These are phyloP conservation scores for Arabis alpina DNA, from an alignment of 345 rosid species.

Conservation along the genomic window DNA sequence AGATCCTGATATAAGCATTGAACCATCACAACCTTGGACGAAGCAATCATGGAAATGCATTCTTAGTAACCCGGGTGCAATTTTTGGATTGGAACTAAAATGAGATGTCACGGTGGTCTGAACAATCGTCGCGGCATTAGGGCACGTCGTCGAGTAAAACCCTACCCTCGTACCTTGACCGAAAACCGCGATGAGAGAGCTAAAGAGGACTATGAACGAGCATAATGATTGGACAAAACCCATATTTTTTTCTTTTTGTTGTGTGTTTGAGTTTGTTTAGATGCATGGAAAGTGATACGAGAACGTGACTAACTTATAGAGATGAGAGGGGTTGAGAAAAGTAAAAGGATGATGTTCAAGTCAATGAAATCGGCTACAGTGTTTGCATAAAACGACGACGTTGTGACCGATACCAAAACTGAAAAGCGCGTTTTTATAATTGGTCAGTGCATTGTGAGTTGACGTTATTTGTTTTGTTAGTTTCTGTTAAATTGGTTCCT, in stretches of 20 bases:
- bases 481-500: slow-evolving; percentile 17
- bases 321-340: not conserved
- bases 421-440: slow-evolving; percentile 22
- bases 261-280: slow-evolving; percentile 17
- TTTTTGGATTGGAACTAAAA: slow-evolving; percentile 30
- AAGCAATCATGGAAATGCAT: slow-evolving; percentile 58
- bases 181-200: not conserved
- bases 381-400: slow-evolving; percentile 18
- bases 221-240: slow-evolving; percentile 7
- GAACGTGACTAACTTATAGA: slow-evolving; percentile 6
- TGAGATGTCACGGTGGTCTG: slow-evolving; percentile 38
- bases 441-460: slow-evolving; percentile 1
- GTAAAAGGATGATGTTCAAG: slow-evolving; percentile 21
- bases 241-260: slow-evolving; percentile 1
- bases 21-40: slow-evolving; percentile 56
- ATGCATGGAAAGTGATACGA: slow-evolving; percentile 36
- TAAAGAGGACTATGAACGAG: not conserved
- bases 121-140: slow-evolving; percentile 46
- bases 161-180: slow-evolving; percentile 46
- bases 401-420: not conserved
- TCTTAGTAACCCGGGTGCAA: slow-evolving; percentile 49
- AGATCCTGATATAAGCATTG: slow-evolving; percentile 49
- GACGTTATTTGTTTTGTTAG: slow-evolving; percentile 27
- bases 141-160: slow-evolving; percentile 50
- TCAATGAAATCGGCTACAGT: slow-evolving; percentile 29